Evolutionary conservation across 768 basidiomycete genomes (phyloP), one percentile per base, ranked within the genome.

Genomic region (Tulasnella sp.): DNA sequence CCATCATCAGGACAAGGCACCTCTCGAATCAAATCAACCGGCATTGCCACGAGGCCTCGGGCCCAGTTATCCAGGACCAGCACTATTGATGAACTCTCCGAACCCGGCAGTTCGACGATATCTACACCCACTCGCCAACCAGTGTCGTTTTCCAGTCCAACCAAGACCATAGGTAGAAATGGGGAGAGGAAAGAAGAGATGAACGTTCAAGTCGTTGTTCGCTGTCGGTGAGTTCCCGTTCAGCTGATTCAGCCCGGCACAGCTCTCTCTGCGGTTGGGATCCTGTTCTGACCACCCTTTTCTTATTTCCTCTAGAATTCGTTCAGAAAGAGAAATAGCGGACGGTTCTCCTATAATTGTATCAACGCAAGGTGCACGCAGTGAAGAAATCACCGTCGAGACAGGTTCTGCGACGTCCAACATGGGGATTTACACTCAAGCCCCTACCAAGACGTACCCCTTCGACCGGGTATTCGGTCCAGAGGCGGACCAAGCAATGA

Each of bases 401-500:
- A 91, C 92, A 0, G 89, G 91, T 5, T 82, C 89, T 1, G 91
- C 92, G 0, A 83, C 88, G 2, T 91, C 92, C 3, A 91, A 89
- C 77, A 83, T 95, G 6, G 93, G 93, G n/a, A 81, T 94, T 67
- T 87, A 93, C 16, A 90, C 90, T 6, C 86, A 90, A n/a, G 88
- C 93, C 35, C 92, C 92, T 15, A 89, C 91, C 2, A 87, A 92
- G 74, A 97, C 94, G 2, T 99, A 98, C 84, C 91, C 93, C 4
- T 99, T 98, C 83, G 96, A 98, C 84, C 86, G 93, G 37, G 98
- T 98, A 10, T 98, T 98, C 85, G 97, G 98, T 3, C 95, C 97
- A 26, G 96, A 98, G 83, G 96, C 96, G 32, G 95, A 97, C 83
- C 98, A 99, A 83, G 91, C 93, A 29, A 89, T 94, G 88, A 89